These are phyloP conservation scores for Sugiyamaella xylanicola DNA, from an alignment of 1,139 yeast genomes.

Conservation along the genomic window DNA sequence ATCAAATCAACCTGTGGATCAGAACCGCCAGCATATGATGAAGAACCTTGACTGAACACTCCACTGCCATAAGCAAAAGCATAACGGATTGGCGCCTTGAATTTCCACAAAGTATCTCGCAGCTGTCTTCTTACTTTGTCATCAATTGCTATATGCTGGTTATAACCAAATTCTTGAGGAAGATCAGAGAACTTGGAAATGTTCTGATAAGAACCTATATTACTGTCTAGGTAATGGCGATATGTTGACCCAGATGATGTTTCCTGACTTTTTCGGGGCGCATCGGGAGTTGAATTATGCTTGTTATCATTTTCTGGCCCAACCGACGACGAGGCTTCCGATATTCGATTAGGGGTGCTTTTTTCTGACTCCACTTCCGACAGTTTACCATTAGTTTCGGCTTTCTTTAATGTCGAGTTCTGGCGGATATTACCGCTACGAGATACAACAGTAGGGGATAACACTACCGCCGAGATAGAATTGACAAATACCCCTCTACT, in stretches of 20 bases:
- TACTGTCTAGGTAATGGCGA: slow-evolving; percentile 32
- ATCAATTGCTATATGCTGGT: slow-evolving; percentile 58
- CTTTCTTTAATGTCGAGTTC: slow-evolving; percentile 2
- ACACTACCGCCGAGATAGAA: slow-evolving; percentile 2
- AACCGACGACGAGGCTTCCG: too few relatives aligned
- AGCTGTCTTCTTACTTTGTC: slow-evolving; percentile 52
- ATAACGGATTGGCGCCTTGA: slow-evolving; percentile 68
- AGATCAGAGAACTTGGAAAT: slow-evolving; percentile 50
- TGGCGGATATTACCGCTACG: slow-evolving; percentile 3
- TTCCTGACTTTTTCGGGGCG: background rate
- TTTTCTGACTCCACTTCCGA: too few relatives aligned
- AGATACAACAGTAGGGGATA: slow-evolving; percentile 1
- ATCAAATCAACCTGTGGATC: slow-evolving; percentile 83
- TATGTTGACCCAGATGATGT: slow-evolving; percentile 6
- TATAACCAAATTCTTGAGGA: slow-evolving; percentile 57
- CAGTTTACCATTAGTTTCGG: too few relatives aligned
- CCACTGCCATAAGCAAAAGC: slow-evolving; percentile 97
- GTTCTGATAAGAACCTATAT: slow-evolving; percentile 31
- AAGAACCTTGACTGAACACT: slow-evolving; percentile 75
- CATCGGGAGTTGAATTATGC: too few relatives aligned
- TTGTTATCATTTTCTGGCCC: too few relatives aligned
- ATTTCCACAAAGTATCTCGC: slow-evolving; percentile 54
- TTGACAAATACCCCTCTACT: slow-evolving; percentile 2
- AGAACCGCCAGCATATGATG: slow-evolving; percentile 28
- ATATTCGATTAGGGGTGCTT: too few relatives aligned